These are phyloP conservation scores for Wickerhamiella hasegawae DNA, from an alignment of 805 yeast species.

Conservation along the genomic window DNA sequence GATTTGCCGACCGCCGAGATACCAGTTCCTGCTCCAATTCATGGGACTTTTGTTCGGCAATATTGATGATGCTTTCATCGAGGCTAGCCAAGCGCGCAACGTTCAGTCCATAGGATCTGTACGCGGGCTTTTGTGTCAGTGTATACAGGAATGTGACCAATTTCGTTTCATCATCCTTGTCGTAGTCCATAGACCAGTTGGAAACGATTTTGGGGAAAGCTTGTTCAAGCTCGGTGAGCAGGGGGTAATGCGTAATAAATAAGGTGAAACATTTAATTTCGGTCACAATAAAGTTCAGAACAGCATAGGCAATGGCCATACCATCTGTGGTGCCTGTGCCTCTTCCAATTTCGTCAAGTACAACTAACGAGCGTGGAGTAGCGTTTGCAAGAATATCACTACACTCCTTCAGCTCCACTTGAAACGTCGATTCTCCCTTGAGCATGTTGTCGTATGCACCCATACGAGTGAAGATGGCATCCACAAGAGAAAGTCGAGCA, in stretches of 20 bases:
- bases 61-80: constrained; percentile 12
- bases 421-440: constrained; percentile 67
- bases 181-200: constrained; percentile 61
- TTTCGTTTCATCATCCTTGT: constrained; percentile 20
- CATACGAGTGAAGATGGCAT: constrained; percentile 39
- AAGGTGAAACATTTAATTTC: constrained; percentile 38
- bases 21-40: constrained; percentile 13
- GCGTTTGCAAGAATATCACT: constrained; percentile 36
- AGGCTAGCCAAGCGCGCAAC: constrained; percentile 67
- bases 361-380: constrained; percentile 38
- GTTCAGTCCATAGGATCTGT: constrained; percentile 67
- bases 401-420: constrained; percentile 60
- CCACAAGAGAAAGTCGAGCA: constrained; percentile 52
- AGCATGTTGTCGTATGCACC: constrained; percentile 73
- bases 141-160: constrained; percentile 38
- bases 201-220: constrained; percentile 27
- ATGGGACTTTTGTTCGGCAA: constrained; percentile 15
- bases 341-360: constrained; percentile 64
- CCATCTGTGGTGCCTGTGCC: constrained; percentile 71
- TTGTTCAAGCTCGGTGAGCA: constrained; percentile 36
- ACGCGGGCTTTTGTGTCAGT: constrained; percentile 33
- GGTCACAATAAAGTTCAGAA: constrained; percentile 40
- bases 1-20: too few relatives aligned
- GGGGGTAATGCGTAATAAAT: constrained; percentile 77
- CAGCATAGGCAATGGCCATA: constrained; percentile 60